Percentiles rank a stretch among this genome's conserved stretches.
Evolutionary conservation across 164 flowering plant genomes (phyloP).

Genomic region (Pachysandra terminalis): DNA sequence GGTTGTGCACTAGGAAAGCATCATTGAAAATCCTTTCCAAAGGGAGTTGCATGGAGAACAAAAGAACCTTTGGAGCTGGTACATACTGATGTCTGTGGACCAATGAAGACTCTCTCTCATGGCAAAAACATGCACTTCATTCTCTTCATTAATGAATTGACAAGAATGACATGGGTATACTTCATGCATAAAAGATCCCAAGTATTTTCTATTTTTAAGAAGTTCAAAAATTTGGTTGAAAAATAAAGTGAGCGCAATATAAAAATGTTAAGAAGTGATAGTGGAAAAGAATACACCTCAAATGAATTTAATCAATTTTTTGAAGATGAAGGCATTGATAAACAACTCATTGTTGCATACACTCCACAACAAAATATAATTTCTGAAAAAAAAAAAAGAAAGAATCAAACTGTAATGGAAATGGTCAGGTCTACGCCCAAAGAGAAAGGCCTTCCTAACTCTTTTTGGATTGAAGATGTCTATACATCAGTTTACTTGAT

Average conservation of each 20-base stretch:
- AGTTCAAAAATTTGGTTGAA: background rate
- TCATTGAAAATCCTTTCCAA: background rate
- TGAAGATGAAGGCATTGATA: background rate
- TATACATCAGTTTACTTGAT: constrained; percentile 2
- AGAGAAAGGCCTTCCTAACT: constrained; percentile 1
- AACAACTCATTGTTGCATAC: background rate
- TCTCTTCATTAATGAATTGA: background rate
- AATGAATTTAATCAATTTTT: constrained; percentile 1
- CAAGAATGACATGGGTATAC: background rate
- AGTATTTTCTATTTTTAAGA: background rate
- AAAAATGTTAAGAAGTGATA: background rate
- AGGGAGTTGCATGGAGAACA: background rate
- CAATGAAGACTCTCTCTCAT: background rate
- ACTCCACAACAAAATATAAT: constrained; percentile 8
- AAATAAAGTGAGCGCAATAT: background rate
- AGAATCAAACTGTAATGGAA: constrained; percentile 1
- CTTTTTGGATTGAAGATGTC: constrained; percentile 10
- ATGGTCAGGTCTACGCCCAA: background rate
- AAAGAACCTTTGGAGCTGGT: background rate
- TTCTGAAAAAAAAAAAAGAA: background rate
- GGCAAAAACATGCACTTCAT: background rate
- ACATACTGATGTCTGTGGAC: constrained; percentile 8
- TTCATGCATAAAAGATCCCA: constrained; percentile 1
- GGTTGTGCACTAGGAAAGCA: constrained; percentile 2
- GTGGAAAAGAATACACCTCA: constrained; percentile 1